A percentile compares a stretch with the other conserved stretches of the same genome.
Conservation (phyloP, 1,284 basidiomycete species). For the Ganoderma leucocontextum region DNA sequence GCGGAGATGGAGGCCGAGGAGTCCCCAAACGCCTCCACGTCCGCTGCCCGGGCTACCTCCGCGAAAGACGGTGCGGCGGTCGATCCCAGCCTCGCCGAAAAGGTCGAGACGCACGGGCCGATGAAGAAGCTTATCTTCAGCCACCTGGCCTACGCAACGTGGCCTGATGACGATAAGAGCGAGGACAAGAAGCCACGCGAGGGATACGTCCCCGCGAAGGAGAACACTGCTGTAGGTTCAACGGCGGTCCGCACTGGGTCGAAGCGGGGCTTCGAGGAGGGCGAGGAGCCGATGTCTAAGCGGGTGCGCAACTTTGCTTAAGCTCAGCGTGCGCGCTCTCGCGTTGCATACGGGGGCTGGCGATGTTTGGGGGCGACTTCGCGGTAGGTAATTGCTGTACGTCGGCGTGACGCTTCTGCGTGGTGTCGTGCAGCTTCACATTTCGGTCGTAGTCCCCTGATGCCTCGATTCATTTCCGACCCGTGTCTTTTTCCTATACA, state of each 20-base stretch:
- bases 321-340: too few relatives aligned
- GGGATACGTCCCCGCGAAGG: not conserved
- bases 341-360: too few relatives aligned
- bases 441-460: too few relatives aligned
- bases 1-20: too few relatives aligned
- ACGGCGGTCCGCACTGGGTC: not conserved
- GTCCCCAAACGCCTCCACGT: too few relatives aligned
- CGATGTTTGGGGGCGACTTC: too few relatives aligned
- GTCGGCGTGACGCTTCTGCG: too few relatives aligned
- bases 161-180: not conserved
- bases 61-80: not conserved
- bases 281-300: not conserved
- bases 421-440: too few relatives aligned
- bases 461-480: too few relatives aligned
- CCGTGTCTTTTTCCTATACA: too few relatives aligned
- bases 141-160: not conserved
- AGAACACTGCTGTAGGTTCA: not conserved
- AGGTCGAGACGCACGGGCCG: not conserved
- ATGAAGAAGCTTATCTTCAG: not conserved
- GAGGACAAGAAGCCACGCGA: not conserved
- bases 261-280: not conserved
- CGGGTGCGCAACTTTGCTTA: not conserved
- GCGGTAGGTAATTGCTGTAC: too few relatives aligned
- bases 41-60: not conserved
- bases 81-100: not conserved